These are phyloP conservation scores for Combretum micranthum DNA, from an alignment of 345 rosid genomes.

Conservation along the genomic window DNA sequence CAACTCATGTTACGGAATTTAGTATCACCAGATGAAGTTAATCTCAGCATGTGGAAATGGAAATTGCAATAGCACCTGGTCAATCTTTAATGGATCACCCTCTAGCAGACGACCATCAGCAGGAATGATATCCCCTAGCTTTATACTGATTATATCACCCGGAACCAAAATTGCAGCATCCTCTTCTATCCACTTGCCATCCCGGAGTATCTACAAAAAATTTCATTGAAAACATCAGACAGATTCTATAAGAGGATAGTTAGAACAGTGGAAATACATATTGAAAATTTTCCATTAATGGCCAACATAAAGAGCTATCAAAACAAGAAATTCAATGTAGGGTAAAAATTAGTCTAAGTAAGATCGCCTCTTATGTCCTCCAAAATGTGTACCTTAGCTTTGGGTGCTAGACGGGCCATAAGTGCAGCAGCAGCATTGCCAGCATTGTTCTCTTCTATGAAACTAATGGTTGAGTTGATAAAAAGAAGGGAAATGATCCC, in stretches of 20 bases:
- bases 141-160: constrained; percentile 60
- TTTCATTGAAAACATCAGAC: not conserved
- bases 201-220: constrained; percentile 40
- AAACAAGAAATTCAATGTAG: not conserved
- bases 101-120: constrained; percentile 69
- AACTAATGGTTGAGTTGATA: constrained; percentile 62
- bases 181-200: constrained; percentile 55
- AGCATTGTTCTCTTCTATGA: constrained; percentile 64
- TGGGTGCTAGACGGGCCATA: constrained; percentile 61
- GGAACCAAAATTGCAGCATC: constrained; percentile 65
- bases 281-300: not conserved
- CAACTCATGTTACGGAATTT: not conserved
- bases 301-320: too few relatives aligned
- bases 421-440: constrained; percentile 64
- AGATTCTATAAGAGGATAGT: too few relatives aligned
- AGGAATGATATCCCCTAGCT: constrained; percentile 65
- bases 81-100: constrained; percentile 65
- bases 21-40: not conserved
- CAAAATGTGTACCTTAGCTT: constrained; percentile 36
- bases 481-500: constrained; percentile 49
- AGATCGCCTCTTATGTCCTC: constrained; percentile 3
- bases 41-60: not conserved
- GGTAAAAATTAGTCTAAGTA: not conserved
- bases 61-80: constrained; percentile 36
- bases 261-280: not conserved